These are phyloP conservation scores for Penicillium odoratum DNA, from an alignment of 495 filamentous ascomycete genomes.

Conservation along the genomic window DNA sequence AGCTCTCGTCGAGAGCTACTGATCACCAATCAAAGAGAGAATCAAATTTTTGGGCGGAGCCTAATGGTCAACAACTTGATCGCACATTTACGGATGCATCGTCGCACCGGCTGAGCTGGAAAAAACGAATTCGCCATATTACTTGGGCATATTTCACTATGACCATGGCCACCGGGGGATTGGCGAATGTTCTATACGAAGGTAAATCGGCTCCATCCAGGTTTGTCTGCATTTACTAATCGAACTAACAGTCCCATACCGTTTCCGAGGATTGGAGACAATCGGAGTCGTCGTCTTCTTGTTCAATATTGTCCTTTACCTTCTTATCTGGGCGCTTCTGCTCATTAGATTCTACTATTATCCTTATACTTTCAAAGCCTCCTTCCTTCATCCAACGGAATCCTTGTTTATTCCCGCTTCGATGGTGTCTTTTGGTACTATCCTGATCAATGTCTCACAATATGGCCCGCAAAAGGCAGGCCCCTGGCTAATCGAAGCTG, in stretches of 20 bases:
- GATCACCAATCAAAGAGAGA: conserved; percentile 11
- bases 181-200: conserved; percentile 74
- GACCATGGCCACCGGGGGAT: conserved; percentile 81
- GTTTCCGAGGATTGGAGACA: conserved; percentile 64
- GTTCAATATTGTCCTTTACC: conserved; percentile 71
- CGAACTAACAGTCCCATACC: conserved; percentile 59
- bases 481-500: conserved; percentile 63
- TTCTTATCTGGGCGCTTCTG: conserved; percentile 67
- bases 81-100: conserved; percentile 20
- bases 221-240: neutral
- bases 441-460: conserved; percentile 76
- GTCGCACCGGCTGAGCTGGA: conserved; percentile 38
- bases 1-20: conserved; percentile 22
- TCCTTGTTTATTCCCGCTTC: conserved; percentile 75
- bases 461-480: conserved; percentile 70
- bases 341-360: conserved; percentile 67
- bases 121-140: conserved; percentile 49
- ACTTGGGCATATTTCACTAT: conserved; percentile 74
- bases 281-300: conserved; percentile 76
- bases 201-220: conserved; percentile 40
- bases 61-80: conserved; percentile 15
- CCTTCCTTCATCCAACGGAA: conserved; percentile 76
- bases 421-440: conserved; percentile 70
- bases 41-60: conserved; percentile 3
- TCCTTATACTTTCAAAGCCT: conserved; percentile 69